Evolutionary conservation across 805 yeast species (phyloP).

Genomic region (Metschnikowia colocasiae): DNA sequence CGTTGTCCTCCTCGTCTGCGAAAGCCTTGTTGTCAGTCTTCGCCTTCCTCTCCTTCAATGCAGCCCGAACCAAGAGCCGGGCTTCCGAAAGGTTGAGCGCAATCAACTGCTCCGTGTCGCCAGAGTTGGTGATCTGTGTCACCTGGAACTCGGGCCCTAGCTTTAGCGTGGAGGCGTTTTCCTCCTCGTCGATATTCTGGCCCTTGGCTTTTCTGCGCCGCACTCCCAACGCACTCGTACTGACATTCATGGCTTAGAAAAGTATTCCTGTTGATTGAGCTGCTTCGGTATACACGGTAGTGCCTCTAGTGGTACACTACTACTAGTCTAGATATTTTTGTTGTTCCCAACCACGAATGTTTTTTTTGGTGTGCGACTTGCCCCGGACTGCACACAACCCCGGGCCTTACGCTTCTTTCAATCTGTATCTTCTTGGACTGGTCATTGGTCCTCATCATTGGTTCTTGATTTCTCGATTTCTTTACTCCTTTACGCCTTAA

Average conservation of each 20-base stretch:
- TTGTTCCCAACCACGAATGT: not conserved
- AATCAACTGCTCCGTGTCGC: conserved; percentile 69
- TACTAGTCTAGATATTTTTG: not conserved
- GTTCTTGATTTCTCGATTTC: no score
- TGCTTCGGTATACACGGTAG: not conserved
- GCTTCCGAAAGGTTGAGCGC: conserved; percentile 90
- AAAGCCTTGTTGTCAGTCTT: conserved; percentile 31
- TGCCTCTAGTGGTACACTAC: not conserved
- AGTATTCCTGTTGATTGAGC: not conserved
- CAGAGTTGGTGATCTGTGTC: conserved; percentile 76
- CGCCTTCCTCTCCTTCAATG: conserved; percentile 60
- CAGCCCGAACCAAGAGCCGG: conserved; percentile 83
- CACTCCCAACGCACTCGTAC: conserved; percentile 83
- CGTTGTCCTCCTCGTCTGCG: conserved; percentile 33
- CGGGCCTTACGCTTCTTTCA: not conserved
- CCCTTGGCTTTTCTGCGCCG: conserved; percentile 63
- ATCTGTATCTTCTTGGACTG: not conserved
- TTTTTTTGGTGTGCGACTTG: not conserved
- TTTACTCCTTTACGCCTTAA: not conserved
- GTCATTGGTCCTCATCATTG: no score
- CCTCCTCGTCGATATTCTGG: conserved; percentile 76
- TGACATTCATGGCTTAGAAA: conserved; percentile 61
- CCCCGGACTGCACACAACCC: not conserved
- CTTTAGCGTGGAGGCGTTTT: conserved; percentile 81
- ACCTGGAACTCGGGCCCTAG: conserved; percentile 91